phyloP scores from a whole-genome alignment of 148 eudicot genomes.

The Diospyros kaki region DNA sequence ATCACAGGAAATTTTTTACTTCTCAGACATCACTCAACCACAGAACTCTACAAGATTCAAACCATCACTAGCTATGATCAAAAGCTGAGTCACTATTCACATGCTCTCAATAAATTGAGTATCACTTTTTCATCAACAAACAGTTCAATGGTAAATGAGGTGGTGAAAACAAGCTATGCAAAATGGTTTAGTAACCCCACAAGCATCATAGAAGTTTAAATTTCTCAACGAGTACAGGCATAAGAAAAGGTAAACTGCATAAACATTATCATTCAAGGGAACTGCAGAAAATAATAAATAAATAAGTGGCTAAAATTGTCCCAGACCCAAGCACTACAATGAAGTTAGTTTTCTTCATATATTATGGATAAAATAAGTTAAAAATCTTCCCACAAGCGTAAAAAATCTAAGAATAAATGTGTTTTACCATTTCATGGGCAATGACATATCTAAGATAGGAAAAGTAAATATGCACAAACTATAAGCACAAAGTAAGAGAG shows the following conservation, averaged over 20 bases:
- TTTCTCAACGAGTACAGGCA: neutral
- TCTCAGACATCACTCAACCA: too few species aligned
- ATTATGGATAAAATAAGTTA: neutral
- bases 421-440: neutral
- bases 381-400: neutral
- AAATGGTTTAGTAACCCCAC: neutral
- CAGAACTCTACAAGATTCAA: too few species aligned
- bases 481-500: conserved; percentile 21
- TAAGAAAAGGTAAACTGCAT: neutral
- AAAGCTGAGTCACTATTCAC: neutral
- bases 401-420: neutral
- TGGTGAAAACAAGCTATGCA: neutral
- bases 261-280: neutral
- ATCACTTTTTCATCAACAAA: neutral
- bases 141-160: neutral
- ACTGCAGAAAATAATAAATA: neutral
- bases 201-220: neutral
- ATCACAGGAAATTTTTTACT: too few species aligned
- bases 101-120: neutral
- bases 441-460: neutral
- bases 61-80: neutral
- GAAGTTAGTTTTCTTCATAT: neutral
- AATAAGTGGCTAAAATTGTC: neutral
- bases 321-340: neutral
- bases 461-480: neutral